A percentile compares a stretch with the other conserved stretches of the same genome.
Evolutionary conservation across 768 basidiomycete genomes (phyloP).

Genomic region (Albatrellus ellisii): DNA sequence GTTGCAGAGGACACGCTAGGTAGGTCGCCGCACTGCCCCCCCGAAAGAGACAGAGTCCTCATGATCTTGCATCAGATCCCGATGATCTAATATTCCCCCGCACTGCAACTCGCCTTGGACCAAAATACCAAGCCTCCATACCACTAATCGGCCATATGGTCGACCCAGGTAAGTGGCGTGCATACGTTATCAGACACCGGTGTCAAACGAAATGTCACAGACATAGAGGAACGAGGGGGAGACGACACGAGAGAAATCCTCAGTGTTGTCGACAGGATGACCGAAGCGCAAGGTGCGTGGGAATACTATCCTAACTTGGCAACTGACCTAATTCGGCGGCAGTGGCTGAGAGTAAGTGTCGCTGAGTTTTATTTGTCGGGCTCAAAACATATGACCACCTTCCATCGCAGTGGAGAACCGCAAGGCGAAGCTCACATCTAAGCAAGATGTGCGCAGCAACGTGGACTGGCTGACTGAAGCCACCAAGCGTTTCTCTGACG

Average conservation of each 20-base stretch:
- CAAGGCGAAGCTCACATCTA: conserved; percentile 41
- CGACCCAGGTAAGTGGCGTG: conserved; percentile 12
- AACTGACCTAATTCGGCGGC: conserved; percentile 10
- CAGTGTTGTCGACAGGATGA: conserved; percentile 49
- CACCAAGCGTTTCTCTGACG: conserved; percentile 57
- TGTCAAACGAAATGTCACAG: conserved; percentile 1
- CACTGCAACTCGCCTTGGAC: conserved; percentile 80
- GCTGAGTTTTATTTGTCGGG: not conserved
- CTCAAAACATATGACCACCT: not conserved
- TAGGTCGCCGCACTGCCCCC: conserved; percentile 21
- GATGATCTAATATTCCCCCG: conserved; percentile 97
- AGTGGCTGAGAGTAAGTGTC: conserved; percentile 43
- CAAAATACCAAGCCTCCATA: conserved; percentile 68
- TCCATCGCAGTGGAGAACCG: conserved; percentile 48
- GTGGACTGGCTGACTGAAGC: conserved; percentile 82
- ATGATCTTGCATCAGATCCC: conserved; percentile 43
- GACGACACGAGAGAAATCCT: conserved; percentile 65
- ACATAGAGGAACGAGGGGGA: conserved; percentile 46
- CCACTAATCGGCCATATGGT: conserved; percentile 23
- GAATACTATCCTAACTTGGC: conserved; percentile 10
- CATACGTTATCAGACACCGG: not conserved
- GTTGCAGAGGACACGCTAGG: conserved; percentile 87
- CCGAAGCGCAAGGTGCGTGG: conserved; percentile 52
- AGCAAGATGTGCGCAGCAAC: conserved; percentile 35
- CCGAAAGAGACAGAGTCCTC: conserved; percentile 1